Evolutionary conservation across 495 filamentous ascomycete species (phyloP).

Genomic region (Neurospora sp.): DNA sequence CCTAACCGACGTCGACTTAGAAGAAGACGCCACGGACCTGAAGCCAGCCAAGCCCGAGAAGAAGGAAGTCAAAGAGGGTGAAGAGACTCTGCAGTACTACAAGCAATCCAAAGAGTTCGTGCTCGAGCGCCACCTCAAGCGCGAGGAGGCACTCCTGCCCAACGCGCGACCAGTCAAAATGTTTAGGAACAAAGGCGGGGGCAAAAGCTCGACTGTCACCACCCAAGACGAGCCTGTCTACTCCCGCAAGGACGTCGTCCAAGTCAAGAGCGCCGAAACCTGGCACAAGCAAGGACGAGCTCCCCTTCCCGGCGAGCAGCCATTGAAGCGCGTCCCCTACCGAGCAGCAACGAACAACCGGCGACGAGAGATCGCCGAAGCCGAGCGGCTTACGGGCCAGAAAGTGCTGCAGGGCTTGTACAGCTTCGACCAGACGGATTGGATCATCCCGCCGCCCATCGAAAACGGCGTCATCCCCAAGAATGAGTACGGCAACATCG

Average conservation of each 20-base stretch:
- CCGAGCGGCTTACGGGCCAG: constrained; percentile 62
- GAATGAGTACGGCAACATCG: constrained; percentile 94
- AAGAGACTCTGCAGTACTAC: constrained; percentile 76
- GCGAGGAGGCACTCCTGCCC: constrained; percentile 80
- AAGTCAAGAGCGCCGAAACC: constrained; percentile 84
- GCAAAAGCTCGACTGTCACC: constrained; percentile 50
- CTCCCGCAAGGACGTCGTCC: constrained; percentile 64
- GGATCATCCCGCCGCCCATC: constrained; percentile 82
- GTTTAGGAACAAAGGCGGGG: constrained; percentile 52
- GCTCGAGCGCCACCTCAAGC: constrained; percentile 76
- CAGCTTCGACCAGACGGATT: constrained; percentile 77
- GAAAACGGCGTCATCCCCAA: constrained; percentile 78
- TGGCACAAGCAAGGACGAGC: constrained; percentile 96
- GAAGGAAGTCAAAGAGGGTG: constrained; percentile 59
- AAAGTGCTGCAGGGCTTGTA: constrained; percentile 84
- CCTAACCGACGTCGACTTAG: constrained; percentile 58
- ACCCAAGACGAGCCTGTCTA: constrained; percentile 71
- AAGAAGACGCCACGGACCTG: constrained; percentile 69
- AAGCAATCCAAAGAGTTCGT: constrained; percentile 79
- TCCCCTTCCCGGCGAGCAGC: constrained; percentile 55
- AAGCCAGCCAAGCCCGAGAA: constrained; percentile 59
- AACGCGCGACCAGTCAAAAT: constrained; percentile 58
- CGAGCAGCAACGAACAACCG: constrained; percentile 82
- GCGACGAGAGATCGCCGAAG: constrained; percentile 82
- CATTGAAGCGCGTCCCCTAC: constrained; percentile 80